These are phyloP conservation scores for Adansonia grandidieri DNA, from an alignment of 441 rosid species.

Conservation along the genomic window DNA sequence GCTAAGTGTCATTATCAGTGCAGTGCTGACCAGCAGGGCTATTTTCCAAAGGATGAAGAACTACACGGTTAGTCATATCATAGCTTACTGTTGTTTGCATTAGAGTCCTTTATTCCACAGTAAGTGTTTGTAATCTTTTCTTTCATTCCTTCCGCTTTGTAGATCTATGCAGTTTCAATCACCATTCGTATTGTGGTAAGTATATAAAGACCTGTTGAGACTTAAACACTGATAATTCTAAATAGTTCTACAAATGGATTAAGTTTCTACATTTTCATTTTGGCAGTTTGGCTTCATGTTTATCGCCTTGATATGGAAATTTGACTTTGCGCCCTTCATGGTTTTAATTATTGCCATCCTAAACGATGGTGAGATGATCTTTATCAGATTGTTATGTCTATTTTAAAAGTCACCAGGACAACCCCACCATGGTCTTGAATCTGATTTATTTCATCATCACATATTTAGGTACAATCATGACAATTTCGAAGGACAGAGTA, in stretches of 20 bases:
- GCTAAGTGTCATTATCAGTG: constrained; percentile 85
- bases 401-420: not conserved
- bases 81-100: not conserved
- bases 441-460: constrained; percentile 15
- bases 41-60: constrained; percentile 97
- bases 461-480: constrained; percentile 82
- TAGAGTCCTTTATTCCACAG: not conserved
- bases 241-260: not conserved
- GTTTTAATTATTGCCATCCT: constrained; percentile 83
- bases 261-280: not conserved
- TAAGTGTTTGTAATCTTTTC: constrained; percentile 1
- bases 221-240: not conserved
- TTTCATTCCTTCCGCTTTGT: constrained; percentile 26
- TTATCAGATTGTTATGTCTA: constrained; percentile 12
- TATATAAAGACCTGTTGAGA: constrained; percentile 11
- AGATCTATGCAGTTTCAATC: constrained; percentile 95
- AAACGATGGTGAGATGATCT: constrained; percentile 69
- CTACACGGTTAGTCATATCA: constrained; percentile 66
- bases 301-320: constrained; percentile 86
- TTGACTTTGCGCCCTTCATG: constrained; percentile 86
- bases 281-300: constrained; percentile 92
- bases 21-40: constrained; percentile 90
- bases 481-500: constrained; percentile 83
- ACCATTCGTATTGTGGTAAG: constrained; percentile 92
- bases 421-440: constrained; percentile 44